Conservation (phyloP, 1,139 yeast genomes). For the Taphrina confusa region DNA sequence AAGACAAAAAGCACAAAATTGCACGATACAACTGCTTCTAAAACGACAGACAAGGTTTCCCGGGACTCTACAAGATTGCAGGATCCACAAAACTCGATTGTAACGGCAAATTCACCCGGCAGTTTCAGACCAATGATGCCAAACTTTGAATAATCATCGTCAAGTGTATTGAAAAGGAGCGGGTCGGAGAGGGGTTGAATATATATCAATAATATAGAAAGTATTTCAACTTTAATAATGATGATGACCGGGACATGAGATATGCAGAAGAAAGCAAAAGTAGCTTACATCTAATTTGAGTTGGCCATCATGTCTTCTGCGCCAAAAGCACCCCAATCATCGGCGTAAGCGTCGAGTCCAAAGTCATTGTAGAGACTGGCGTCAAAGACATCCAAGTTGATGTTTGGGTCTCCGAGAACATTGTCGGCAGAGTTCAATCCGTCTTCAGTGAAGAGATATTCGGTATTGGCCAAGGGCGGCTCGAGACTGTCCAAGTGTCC, state of each 20-base stretch:
- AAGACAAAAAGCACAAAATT: not conserved
- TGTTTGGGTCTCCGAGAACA: not conserved
- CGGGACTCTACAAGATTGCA: no score
- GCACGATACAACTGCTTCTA: not conserved
- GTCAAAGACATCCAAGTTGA: slow-evolving; percentile 4
- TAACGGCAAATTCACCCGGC: not conserved
- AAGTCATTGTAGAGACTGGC: not conserved
- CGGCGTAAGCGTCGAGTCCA: slow-evolving; percentile 5
- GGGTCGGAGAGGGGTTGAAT: not conserved
- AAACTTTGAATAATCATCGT: no score
- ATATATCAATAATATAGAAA: no score
- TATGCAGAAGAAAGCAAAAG: no score
- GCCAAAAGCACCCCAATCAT: slow-evolving; percentile 1
- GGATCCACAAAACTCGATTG: no score
- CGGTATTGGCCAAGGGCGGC: not conserved
- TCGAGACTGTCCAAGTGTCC: not conserved
- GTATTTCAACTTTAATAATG: no score
- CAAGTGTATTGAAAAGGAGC: no score
- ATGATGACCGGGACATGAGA: no score
- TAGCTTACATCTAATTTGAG: no score
- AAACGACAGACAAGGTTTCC: not conserved
- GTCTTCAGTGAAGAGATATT: not conserved
- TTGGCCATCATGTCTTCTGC: not conserved
- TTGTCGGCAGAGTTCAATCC: not conserved
- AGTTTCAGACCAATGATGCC: slow-evolving; percentile 1